phyloP scores from a whole-genome alignment of 768 basidiomycete genomes.

The Dentipellis sp. region DNA sequence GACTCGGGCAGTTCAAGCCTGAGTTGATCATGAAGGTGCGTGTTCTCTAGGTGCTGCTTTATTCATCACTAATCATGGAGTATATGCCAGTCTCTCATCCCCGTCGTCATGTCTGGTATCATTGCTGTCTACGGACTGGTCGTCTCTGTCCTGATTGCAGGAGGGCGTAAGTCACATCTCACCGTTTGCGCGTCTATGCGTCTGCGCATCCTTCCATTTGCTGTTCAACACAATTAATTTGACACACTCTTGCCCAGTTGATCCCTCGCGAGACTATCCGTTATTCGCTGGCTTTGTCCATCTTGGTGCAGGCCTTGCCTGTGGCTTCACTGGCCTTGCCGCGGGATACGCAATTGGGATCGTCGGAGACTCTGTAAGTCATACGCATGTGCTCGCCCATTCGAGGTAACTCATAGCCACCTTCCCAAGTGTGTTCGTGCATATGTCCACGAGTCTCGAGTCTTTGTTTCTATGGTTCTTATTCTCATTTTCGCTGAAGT shows the following conservation, averaged over 20 bases:
- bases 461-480: constrained; percentile 93
- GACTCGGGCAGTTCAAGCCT: constrained; percentile 91
- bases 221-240: background rate
- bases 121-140: constrained; percentile 99
- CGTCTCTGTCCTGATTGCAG: constrained; percentile 94
- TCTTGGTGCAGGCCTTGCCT: constrained; percentile 87
- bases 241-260: constrained; percentile 3
- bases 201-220: background rate
- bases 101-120: constrained; percentile 99
- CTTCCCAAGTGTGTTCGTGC: constrained; percentile 66
- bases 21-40: constrained; percentile 97
- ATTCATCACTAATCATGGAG: background rate
- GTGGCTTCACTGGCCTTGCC: constrained; percentile 90
- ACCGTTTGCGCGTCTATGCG: background rate
- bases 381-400: background rate
- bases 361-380: constrained; percentile 81
- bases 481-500: constrained; percentile 99
- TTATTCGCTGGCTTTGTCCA: constrained; percentile 92
- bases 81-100: constrained; percentile 34
- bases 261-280: constrained; percentile 23
- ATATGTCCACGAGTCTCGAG: constrained; percentile 90
- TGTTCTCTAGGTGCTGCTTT: background rate
- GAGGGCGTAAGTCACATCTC: constrained; percentile 53
- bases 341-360: constrained; percentile 98
- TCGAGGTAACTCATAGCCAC: background rate